Percentiles rank a stretch among this genome's conserved stretches.
Conservation (phyloP, 352 stramenopile species). For the Phytophthora capsici region DNA sequence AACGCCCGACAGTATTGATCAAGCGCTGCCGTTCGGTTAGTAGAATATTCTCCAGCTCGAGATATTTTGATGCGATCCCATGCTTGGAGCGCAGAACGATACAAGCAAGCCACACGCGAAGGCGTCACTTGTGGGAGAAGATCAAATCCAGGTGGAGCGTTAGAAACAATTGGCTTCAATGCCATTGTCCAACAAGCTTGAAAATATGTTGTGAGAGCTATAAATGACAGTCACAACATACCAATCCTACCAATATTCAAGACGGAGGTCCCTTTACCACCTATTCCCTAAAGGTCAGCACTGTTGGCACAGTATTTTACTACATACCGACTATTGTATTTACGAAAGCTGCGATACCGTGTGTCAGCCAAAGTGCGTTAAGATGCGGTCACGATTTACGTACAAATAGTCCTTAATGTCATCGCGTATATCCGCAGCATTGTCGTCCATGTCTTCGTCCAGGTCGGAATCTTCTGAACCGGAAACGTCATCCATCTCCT, state of each 20-base stretch:
- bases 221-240: no score
- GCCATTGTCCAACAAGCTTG: not conserved
- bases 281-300: no score
- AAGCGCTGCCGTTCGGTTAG: not conserved
- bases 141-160: not conserved
- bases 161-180: not conserved
- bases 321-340: not conserved
- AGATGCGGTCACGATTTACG: slow-evolving; percentile 11
- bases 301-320: not conserved
- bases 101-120: not conserved
- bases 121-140: not conserved
- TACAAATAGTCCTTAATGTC: slow-evolving; percentile 29
- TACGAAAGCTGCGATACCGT: not conserved
- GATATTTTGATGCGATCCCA: slow-evolving; percentile 13
- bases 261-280: no score
- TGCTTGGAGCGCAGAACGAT: not conserved
- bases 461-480: slow-evolving; percentile 22
- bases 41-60: slow-evolving; percentile 9
- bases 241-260: no score
- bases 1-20: not conserved
- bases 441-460: slow-evolving; percentile 23
- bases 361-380: slow-evolving; percentile 20
- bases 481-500: slow-evolving; percentile 25
- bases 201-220: no score
- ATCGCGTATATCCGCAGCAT: slow-evolving; percentile 11